Base-by-base conservation (phyloP, 805 yeast species). In the Maudiozyma pseudohumilis region DNA sequence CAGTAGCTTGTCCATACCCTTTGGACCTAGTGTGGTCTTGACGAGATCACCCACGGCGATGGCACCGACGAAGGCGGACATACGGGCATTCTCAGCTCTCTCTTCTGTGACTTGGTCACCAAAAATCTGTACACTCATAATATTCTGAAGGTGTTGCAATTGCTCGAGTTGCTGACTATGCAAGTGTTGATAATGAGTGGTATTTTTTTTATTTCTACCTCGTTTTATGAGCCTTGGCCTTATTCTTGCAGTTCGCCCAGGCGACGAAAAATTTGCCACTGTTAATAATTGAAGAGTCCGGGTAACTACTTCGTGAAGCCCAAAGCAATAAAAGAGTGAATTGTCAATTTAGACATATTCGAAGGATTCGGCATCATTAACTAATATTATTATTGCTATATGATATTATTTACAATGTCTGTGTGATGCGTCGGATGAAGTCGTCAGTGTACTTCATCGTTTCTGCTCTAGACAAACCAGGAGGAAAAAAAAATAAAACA, bases 11-110 rank as follows among this genome's bases (percentile, higher is more conserved):
- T 92, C 99, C 97, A 92, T 89, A 45, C 99, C 99, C 58, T 92
- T 89, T 44, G 99, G 99, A 12, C 99, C 99, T 46, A 92, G 67
- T 3, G 98, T 81, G 22, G 86, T 75, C 62, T 89, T 89, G 32
- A 89, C 98, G 43, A 92, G 71, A 61, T 92, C 98, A 36, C 98
- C 99, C 25, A 92, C 98, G 29, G 98, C 99, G 57, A 92, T 89
- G 47, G 98, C 98, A 34, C 98, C 98, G 9, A 92, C 94, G 61
- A 92, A 92, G 2, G 98, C 86, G 6, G 96, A 84, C 68, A 89
- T 70, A 68, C 98, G 87, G 38, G 98, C 98, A 64, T 89, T 88
- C 63, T 92, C 98, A 32, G 92, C 98, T 55, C 96, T 76, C 65
- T 89, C 98, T 64, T 89, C 98, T 5, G 92, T 82, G 39, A 89